These are phyloP conservation scores for Diaporthe eres DNA, from an alignment of 2,329 filamentous ascomycete species.

Conservation along the genomic window DNA sequence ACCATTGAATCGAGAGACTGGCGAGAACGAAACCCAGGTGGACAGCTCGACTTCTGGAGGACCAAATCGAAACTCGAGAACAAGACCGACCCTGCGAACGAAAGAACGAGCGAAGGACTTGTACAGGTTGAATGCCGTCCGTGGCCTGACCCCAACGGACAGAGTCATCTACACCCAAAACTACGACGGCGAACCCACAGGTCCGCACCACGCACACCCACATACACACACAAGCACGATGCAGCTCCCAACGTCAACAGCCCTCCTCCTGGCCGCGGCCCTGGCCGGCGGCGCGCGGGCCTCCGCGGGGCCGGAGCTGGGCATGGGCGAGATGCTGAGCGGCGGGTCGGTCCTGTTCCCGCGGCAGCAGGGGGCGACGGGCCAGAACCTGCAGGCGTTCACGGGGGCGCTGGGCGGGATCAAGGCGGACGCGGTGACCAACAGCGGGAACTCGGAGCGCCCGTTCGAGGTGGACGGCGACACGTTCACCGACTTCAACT, in stretches of 20 bases:
- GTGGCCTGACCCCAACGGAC: background rate
- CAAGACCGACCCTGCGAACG: background rate
- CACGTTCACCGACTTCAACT: conserved; percentile 61
- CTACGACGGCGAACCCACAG: background rate
- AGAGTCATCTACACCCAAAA: background rate
- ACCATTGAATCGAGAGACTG: background rate
- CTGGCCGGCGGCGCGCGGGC: conserved; percentile 2
- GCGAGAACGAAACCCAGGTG: background rate
- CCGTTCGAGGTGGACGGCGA: conserved; percentile 60
- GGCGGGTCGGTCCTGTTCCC: conserved; percentile 54
- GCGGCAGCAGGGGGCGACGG: conserved; percentile 45
- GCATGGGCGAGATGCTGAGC: conserved; percentile 50
- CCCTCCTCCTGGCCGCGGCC: conserved; percentile 29
- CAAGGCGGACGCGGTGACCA: conserved; percentile 55
- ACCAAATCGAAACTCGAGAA: background rate
- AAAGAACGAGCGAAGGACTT: background rate
- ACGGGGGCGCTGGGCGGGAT: conserved; percentile 56
- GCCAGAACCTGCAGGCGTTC: conserved; percentile 59
- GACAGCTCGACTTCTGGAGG: background rate
- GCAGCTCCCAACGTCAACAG: conserved; percentile 12
- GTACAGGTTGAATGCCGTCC: too few species aligned
- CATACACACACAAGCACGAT: background rate
- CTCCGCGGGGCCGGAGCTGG: conserved; percentile 45
- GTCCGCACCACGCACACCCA: background rate
- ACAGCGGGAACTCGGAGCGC: conserved; percentile 55